Conservation (phyloP, 352 stramenopile species). For the Sclerospora graminicola region DNA sequence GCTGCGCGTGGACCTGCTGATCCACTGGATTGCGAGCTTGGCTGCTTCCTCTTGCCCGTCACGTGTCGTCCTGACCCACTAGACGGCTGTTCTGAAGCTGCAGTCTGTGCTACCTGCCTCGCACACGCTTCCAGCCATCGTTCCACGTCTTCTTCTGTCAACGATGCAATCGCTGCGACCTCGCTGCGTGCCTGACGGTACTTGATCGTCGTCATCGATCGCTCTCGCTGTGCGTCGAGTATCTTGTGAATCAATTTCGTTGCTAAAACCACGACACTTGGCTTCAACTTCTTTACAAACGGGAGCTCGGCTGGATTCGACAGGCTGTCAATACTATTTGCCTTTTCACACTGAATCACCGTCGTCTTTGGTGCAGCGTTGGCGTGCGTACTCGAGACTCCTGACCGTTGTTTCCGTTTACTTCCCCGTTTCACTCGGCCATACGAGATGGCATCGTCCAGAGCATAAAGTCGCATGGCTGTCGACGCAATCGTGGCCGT, state of each 20-base stretch:
- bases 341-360: slow-evolving; percentile 20
- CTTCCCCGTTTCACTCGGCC: slow-evolving; percentile 45
- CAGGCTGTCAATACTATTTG: slow-evolving; percentile 6
- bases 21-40: slow-evolving; percentile 10
- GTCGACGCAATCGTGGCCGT: slow-evolving; percentile 59
- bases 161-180: slow-evolving; percentile 42
- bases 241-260: slow-evolving; percentile 46
- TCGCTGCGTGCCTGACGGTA: slow-evolving; percentile 47
- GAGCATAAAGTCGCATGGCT: slow-evolving; percentile 61
- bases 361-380: slow-evolving; percentile 24
- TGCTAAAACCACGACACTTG: slow-evolving; percentile 28
- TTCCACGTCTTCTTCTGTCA: slow-evolving; percentile 50
- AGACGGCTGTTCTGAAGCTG: slow-evolving; percentile 15
- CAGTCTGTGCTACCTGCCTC: slow-evolving; percentile 6
- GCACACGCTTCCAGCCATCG: slow-evolving; percentile 46
- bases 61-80: slow-evolving; percentile 27
- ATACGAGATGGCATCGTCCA: slow-evolving; percentile 72
- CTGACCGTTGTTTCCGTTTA: slow-evolving; percentile 38
- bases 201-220: slow-evolving; percentile 27
- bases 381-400: slow-evolving; percentile 14
- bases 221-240: slow-evolving; percentile 39
- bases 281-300: slow-evolving; percentile 34
- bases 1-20: slow-evolving; percentile 20
- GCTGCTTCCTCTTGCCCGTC: slow-evolving; percentile 41
- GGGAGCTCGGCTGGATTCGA: slow-evolving; percentile 35